phyloP scores from a whole-genome alignment of 2,329 filamentous ascomycete genomes.

The Arthrobotrys entomopaga region DNA sequence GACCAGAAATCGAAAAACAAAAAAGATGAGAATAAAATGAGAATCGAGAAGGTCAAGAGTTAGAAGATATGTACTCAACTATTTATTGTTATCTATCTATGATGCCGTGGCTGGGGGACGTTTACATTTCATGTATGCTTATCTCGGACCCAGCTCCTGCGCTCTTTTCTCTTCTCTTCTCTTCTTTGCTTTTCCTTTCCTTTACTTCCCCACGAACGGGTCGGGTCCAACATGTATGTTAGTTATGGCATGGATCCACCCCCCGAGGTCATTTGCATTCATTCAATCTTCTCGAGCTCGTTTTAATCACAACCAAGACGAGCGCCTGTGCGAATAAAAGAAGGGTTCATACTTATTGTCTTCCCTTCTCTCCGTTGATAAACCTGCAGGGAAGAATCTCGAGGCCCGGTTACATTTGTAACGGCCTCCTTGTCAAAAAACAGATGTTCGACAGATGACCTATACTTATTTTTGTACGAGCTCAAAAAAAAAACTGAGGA shows the following conservation, averaged over 20 bases:
- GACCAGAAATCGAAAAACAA: not conserved
- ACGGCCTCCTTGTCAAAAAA: not conserved
- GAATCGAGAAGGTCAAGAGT: not conserved
- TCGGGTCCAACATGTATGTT: not conserved
- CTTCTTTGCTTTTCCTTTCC: not conserved
- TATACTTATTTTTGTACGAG: not conserved
- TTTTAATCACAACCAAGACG: constrained; percentile 2
- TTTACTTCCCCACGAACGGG: too few species aligned
- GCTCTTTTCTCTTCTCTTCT: constrained; percentile 3
- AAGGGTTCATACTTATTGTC: not conserved
- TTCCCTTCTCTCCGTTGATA: constrained; percentile 3
- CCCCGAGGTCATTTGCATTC: too few species aligned
- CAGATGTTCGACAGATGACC: constrained; percentile 9
- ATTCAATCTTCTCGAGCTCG: constrained; percentile 14
- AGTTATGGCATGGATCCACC: constrained; percentile 15
- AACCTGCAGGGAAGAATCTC: constrained; percentile 1
- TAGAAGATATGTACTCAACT: not conserved
- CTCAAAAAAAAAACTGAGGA: too few species aligned
- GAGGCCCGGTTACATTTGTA: not conserved
- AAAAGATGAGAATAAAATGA: not conserved
- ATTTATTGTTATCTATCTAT: not conserved
- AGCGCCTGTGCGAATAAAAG: not conserved
- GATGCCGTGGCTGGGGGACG: not conserved
- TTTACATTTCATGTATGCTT: constrained; percentile 28
- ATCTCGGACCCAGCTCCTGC: constrained; percentile 46